Evolutionary conservation across 1,284 basidiomycete species (phyloP).

Genomic region (Boletus semigastroideus): DNA sequence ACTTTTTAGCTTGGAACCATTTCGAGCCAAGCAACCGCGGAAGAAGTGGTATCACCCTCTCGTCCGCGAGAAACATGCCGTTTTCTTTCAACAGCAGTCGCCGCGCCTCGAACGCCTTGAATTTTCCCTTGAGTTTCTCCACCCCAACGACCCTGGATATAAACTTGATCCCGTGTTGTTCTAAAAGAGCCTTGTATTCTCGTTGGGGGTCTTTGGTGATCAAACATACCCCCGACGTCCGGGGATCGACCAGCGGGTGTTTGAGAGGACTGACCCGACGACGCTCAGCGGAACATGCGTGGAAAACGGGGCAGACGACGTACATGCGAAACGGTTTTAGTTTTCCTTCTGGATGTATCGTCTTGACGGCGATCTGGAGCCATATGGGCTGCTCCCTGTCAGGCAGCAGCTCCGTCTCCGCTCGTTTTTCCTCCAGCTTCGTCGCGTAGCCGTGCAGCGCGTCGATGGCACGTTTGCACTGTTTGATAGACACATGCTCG

Average conservation of each 20-base stretch:
- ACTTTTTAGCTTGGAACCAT: conserved; percentile 97
- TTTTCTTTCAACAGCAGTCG: conserved; percentile 85
- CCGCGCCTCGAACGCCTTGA: conserved; percentile 90
- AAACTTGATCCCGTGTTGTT: conserved; percentile 78
- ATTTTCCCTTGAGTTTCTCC: conserved; percentile 88
- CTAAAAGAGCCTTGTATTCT: conserved; percentile 92
- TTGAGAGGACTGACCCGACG: conserved; percentile 61
- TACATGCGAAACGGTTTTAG: conserved; percentile 86
- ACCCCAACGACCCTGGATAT: conserved; percentile 92
- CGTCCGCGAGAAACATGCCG: conserved; percentile 91
- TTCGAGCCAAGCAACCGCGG: conserved; percentile 87
- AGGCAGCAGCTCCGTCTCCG: conserved; percentile 76
- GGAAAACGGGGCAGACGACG: conserved; percentile 33
- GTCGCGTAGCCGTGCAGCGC: conserved; percentile 71
- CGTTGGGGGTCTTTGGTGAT: conserved; percentile 96
- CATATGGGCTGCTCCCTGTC: conserved; percentile 82
- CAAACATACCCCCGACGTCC: conserved; percentile 78
- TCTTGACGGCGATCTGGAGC: conserved; percentile 84
- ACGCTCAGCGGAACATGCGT: conserved; percentile 1
- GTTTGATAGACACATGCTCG: conserved; percentile 64
- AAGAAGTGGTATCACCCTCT: conserved; percentile 83
- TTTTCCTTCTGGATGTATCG: conserved; percentile 71
- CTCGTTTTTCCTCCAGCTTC: conserved; percentile 61
- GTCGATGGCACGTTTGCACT: conserved; percentile 75
- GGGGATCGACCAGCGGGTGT: conserved; percentile 82